These are phyloP conservation scores for Podospora appendiculata DNA, from an alignment of 495 filamentous ascomycete genomes.

Conservation along the genomic window DNA sequence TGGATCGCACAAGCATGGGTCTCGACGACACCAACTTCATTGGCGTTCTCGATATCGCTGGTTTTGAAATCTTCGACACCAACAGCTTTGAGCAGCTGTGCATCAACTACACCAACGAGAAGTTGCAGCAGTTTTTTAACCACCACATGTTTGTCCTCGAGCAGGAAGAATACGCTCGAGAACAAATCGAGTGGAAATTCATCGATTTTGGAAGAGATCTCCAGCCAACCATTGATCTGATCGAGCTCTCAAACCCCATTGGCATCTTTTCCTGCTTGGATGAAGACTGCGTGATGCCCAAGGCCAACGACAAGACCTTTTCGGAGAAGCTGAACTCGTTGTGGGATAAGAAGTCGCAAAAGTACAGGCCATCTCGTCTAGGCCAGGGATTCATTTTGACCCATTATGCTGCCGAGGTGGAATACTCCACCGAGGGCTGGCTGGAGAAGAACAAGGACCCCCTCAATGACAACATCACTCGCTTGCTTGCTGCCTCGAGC, in stretches of 20 bases:
- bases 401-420: conserved; percentile 96
- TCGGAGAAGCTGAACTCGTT: conserved; percentile 94
- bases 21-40: conserved; percentile 91
- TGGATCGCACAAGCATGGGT: conserved; percentile 71
- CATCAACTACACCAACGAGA: conserved; percentile 99
- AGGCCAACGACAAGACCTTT: conserved; percentile 93
- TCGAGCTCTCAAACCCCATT: conserved; percentile 92
- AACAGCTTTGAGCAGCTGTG: conserved; percentile 99
- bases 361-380: conserved; percentile 83
- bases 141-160: conserved; percentile 99
- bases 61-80: conserved; percentile 96
- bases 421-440: conserved; percentile 94
- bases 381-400: conserved; percentile 95
- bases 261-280: conserved; percentile 98
- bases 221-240: conserved; percentile 96
- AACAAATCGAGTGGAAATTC: conserved; percentile 99
- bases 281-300: conserved; percentile 98
- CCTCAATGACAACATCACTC: conserved; percentile 91
- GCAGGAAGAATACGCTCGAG: conserved; percentile 95
- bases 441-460: conserved; percentile 99
- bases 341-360: conserved; percentile 92
- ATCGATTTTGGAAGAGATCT: conserved; percentile 98
- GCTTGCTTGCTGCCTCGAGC: conserved; percentile 71
- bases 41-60: conserved; percentile 97
- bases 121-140: conserved; percentile 99